A percentile compares a stretch with the other conserved stretches of the same genome.
These are phyloP conservation scores for Sarocladium kiliense DNA, from an alignment of 2,329 filamentous ascomycete genomes.

Conservation along the genomic window DNA sequence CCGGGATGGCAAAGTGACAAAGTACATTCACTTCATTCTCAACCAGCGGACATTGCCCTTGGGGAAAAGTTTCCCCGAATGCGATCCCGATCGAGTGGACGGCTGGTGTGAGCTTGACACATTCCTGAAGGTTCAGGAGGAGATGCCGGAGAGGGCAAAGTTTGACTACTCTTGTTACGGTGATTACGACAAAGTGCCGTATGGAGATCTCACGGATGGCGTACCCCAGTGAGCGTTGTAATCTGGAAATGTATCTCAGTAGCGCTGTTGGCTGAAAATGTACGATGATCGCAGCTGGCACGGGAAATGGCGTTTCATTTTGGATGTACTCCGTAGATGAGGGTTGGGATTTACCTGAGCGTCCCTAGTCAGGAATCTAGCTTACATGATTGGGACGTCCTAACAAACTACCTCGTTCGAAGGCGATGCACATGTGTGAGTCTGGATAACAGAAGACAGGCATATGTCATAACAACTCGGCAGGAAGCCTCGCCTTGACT, in stretches of 20 bases:
- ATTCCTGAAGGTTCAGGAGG: conserved; percentile 58
- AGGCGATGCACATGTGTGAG: too few species aligned
- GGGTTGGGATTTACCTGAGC: too few species aligned
- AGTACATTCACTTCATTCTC: conserved; percentile 68
- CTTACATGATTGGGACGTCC: too few species aligned
- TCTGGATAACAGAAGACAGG: too few species aligned
- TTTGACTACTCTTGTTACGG: conserved; percentile 65
- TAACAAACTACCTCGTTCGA: too few species aligned
- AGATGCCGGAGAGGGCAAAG: conserved; percentile 51
- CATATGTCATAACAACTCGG: too few species aligned
- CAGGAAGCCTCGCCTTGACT: too few species aligned
- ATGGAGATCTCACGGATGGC: conserved; percentile 34
- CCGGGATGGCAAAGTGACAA: conserved; percentile 47
- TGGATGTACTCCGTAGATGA: neutral
- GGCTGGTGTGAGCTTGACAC: conserved; percentile 72
- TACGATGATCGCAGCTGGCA: too few species aligned
- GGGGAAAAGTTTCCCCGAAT: conserved; percentile 59
- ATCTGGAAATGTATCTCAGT: too few species aligned
- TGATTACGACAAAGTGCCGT: conserved; percentile 32
- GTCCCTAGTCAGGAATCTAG: too few species aligned
- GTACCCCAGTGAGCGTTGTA: conserved; percentile 19
- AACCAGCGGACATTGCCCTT: conserved; percentile 71
- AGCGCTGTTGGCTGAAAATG: too few species aligned
- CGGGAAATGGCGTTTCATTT: neutral
- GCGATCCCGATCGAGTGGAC: conserved; percentile 57